These are phyloP conservation scores for Phaseolus lunatus DNA, from an alignment of 306 rosid genomes.

Conservation along the genomic window DNA sequence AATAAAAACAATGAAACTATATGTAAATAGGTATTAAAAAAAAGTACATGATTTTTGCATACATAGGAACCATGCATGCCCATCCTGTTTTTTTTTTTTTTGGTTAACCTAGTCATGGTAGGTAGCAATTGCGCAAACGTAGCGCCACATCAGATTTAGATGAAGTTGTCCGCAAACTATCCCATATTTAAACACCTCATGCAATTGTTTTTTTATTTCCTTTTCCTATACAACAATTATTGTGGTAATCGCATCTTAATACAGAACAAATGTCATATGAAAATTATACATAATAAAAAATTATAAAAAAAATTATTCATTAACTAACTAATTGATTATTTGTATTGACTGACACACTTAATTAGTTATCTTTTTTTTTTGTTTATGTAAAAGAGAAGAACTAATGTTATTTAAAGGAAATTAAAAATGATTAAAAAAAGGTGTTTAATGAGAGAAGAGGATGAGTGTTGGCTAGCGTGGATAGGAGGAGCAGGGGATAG, in stretches of 20 bases:
- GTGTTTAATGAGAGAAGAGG: background rate
- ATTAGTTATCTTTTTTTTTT: no score
- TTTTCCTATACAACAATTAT: background rate
- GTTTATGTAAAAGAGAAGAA: background rate
- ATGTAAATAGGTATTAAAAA: no score
- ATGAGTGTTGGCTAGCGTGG: slow-evolving; percentile 20
- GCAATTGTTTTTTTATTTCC: background rate
- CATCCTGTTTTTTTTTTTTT: no score
- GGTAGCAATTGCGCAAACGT: background rate
- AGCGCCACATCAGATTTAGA: background rate
- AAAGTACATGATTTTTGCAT: no score
- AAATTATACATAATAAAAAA: no score
- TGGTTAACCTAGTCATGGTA: background rate
- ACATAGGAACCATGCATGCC: background rate
- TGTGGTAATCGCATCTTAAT: background rate
- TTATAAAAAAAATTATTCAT: no score
- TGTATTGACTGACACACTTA: no score
- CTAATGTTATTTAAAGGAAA: background rate
- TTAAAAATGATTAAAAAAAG: background rate
- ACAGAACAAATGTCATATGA: no score
- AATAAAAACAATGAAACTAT: no score
- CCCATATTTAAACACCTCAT: background rate
- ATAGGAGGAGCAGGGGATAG: slow-evolving; percentile 12
- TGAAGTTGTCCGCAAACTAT: background rate
- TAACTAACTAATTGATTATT: no score